phyloP scores from a whole-genome alignment of 192 early-diverging fungal genomes.

The Rhizophagus clarus region DNA sequence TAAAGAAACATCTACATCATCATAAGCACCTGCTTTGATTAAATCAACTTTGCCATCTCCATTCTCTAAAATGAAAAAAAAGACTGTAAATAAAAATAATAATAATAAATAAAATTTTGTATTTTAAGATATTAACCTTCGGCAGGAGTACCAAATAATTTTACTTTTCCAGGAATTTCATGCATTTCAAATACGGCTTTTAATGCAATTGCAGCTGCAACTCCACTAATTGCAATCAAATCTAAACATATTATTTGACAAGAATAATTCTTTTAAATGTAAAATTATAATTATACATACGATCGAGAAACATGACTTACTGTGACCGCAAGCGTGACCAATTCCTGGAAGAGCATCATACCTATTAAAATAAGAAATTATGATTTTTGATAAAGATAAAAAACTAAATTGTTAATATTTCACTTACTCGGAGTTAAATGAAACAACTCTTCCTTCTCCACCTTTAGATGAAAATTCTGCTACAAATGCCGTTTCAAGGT shows the following conservation, averaged over 20 bases:
- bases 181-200: slow-evolving; percentile 29
- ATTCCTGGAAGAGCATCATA: slow-evolving; percentile 69
- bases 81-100: neutral
- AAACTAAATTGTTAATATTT: neutral
- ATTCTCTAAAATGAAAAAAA: slow-evolving; percentile 41
- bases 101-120: no score
- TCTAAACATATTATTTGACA: neutral
- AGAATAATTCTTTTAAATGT: neutral
- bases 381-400: neutral
- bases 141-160: slow-evolving; percentile 77
- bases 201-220: slow-evolving; percentile 61
- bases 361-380: neutral
- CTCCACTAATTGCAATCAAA: slow-evolving; percentile 18
- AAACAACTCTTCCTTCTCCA: slow-evolving; percentile 32
- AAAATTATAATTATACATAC: neutral
- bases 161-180: slow-evolving; percentile 58
- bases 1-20: slow-evolving; percentile 70
- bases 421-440: slow-evolving; percentile 30
- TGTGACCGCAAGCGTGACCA: slow-evolving; percentile 74
- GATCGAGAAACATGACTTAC: neutral
- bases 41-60: slow-evolving; percentile 76
- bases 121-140: slow-evolving; percentile 45
- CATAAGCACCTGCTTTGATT: slow-evolving; percentile 68
- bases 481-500: slow-evolving; percentile 74
- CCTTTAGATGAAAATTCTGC: slow-evolving; percentile 56